Evolutionary conservation across 2,329 filamentous ascomycete genomes (phyloP).

Genomic region (Penicillium hordei): DNA sequence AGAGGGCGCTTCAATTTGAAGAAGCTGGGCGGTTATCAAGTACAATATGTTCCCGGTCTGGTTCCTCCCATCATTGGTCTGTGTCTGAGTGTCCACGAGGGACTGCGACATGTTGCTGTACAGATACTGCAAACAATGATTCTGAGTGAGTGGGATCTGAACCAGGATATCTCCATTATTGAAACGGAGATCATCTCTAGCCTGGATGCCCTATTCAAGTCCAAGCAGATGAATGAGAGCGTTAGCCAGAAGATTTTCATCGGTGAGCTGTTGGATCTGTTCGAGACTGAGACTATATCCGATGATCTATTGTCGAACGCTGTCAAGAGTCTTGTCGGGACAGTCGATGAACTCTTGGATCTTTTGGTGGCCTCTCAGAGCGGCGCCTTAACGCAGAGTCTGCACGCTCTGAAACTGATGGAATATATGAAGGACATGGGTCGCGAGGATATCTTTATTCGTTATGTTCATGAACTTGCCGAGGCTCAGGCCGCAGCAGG

Average conservation of each 20-base stretch:
- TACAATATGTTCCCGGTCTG: constrained; percentile 92
- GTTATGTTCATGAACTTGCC: constrained; percentile 91
- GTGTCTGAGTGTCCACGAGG: constrained; percentile 92
- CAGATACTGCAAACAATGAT: constrained; percentile 98
- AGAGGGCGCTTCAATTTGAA: constrained; percentile 71
- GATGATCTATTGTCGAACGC: constrained; percentile 75
- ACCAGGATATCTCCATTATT: constrained; percentile 84
- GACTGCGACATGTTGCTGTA: constrained; percentile 82
- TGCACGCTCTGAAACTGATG: constrained; percentile 88
- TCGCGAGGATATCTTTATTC: constrained; percentile 93
- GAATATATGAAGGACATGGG: constrained; percentile 96
- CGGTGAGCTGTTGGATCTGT: constrained; percentile 76
- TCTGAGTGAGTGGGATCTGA: constrained; percentile 94
- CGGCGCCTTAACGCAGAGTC: constrained; percentile 71
- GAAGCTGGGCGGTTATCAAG: constrained; percentile 93
- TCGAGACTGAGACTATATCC: constrained; percentile 66
- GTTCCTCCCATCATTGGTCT: constrained; percentile 90
- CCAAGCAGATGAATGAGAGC: constrained; percentile 81
- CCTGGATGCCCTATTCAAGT: constrained; percentile 85
- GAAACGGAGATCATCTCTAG: constrained; percentile 97
- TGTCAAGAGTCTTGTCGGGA: constrained; percentile 74
- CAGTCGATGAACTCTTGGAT: constrained; percentile 86
- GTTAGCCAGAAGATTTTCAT: constrained; percentile 92
- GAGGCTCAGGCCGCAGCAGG: constrained; percentile 71
- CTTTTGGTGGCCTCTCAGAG: constrained; percentile 87